phyloP scores from a whole-genome alignment of 1,284 basidiomycete genomes.

The Phellopilus nigrolimitatus region DNA sequence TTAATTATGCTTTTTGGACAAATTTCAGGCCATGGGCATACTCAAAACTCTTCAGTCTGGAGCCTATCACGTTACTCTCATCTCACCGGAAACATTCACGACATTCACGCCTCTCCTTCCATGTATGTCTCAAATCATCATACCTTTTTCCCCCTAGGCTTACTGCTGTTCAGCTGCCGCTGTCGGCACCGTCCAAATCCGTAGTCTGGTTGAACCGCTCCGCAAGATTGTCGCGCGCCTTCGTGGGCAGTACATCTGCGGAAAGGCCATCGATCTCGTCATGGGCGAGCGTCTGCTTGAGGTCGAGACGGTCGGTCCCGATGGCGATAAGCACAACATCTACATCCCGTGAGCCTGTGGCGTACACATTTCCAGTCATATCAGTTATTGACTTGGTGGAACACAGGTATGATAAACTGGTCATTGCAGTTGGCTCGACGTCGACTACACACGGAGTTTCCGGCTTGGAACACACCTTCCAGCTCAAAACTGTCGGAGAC shows the following conservation, averaged over 20 bases:
- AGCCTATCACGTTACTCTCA: conserved; percentile 88
- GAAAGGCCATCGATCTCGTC: conserved; percentile 81
- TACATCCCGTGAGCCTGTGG: conserved; percentile 66
- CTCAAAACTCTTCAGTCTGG: conserved; percentile 72
- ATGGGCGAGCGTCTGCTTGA: conserved; percentile 86
- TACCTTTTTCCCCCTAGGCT: background rate
- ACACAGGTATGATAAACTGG: conserved; percentile 79
- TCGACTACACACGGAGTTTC: conserved; percentile 92
- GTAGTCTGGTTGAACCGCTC: conserved; percentile 87
- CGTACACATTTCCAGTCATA: background rate
- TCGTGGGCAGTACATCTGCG: conserved; percentile 82
- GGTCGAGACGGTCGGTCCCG: conserved; percentile 57
- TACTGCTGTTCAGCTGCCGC: conserved; percentile 56
- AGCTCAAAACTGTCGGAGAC: conserved; percentile 92
- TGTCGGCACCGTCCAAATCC: conserved; percentile 88
- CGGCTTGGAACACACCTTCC: conserved; percentile 90
- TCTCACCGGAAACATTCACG: conserved; percentile 69
- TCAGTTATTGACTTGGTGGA: background rate
- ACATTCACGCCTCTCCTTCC: conserved; percentile 89
- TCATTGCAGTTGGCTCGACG: conserved; percentile 89
- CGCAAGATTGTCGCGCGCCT: conserved; percentile 88
- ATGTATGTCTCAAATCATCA: conserved; percentile 45
- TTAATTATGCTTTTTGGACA: conserved; percentile 12
- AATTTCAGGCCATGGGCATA: conserved; percentile 81
- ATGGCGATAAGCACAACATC: conserved; percentile 50